Evolutionary conservation across 202 grass and related monocot genomes (phyloP).

Genomic region (Brachypodium distachyon): DNA sequence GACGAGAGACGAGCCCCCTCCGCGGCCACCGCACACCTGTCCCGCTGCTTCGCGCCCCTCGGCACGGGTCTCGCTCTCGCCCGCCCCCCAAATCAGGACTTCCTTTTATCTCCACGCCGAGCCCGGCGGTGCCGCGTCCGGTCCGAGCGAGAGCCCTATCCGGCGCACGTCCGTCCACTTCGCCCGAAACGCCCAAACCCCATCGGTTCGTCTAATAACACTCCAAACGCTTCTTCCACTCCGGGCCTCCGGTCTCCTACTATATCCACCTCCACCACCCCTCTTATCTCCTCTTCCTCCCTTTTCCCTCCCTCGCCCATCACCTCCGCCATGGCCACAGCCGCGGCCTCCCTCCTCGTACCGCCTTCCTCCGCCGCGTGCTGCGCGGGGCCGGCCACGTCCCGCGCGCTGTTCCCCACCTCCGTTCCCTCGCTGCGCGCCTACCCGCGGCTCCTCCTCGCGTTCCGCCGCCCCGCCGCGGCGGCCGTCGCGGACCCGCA

Average conservation of each 20-base stretch:
- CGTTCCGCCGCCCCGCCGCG: slow-evolving; percentile 29
- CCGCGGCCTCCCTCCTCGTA: slow-evolving; percentile 26
- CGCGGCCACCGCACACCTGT: slow-evolving; percentile 8
- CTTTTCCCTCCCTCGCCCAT: neutral
- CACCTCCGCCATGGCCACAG: slow-evolving; percentile 27
- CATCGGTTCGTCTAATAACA: neutral
- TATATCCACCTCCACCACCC: slow-evolving; percentile 19
- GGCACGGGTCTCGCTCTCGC: neutral
- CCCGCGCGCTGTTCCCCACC: slow-evolving; percentile 36
- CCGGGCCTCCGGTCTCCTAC: slow-evolving; percentile 7
- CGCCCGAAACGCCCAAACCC: neutral
- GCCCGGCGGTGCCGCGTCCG: neutral
- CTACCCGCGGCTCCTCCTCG: slow-evolving; percentile 41
- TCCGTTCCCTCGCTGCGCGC: slow-evolving; percentile 40
- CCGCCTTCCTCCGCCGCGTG: neutral
- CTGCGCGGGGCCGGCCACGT: neutral
- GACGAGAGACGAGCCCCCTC: neutral
- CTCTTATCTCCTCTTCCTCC: slow-evolving; percentile 18
- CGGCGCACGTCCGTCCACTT: neutral
- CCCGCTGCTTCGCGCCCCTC: neutral
- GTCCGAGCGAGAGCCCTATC: slow-evolving; percentile 17
- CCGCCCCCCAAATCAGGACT: neutral
- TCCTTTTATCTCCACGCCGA: neutral
- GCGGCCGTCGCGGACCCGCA: slow-evolving; percentile 47
- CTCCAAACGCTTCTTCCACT: too few relatives aligned